Base-by-base conservation (phyloP, 2,329 filamentous ascomycete species). In the Parastagonospora nodorum region DNA sequence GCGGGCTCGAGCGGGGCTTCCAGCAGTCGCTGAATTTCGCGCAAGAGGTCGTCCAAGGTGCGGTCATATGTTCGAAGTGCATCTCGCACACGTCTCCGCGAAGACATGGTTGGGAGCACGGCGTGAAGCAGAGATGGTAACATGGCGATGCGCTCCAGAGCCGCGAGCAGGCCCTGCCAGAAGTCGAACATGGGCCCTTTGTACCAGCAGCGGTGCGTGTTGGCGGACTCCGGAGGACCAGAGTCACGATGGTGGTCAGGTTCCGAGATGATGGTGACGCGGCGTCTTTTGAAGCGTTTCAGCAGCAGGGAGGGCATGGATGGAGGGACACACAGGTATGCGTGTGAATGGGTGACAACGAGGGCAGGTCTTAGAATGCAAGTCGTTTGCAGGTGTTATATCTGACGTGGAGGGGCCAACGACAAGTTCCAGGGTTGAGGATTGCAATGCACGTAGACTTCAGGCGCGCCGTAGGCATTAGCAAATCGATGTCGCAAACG, bases 11-110 rank as follows among this genome's bases (percentile, higher is more conserved):
- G 67, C 12, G 77, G 74, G 46, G 73, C 71, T 62, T 79, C 76
- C 50, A 81, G 74, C 36, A 74, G 68, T 39, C 63, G 60, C 62
- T 74, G 71, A 37, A 77, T 67, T 55, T 80, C 78, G 37, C 63
- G 66, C 53, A 78, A 56, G 53, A 80, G 74, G 55, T 77, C 76
- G 58, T 80, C 78, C 77, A 80, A 78, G 66, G 73, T 77, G 54
- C 76, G 73, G 35, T 76, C 71, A 54, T 73, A 69, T 30, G 67
- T 74, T 48, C 64, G 68, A 45, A 75, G 68, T 56, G 74, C 76
- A 66, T 70, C 70, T 53, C 71, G 60, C 47, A 51, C 55, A 50
- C 71, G 68, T 61, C 67, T 70, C 42, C 67, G 64, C 16, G 68
- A 60, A 33, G 64, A 63, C 40, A 72, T 55, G 31, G 70, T 63